Conservation (phyloP, 768 basidiomycete species). For the Nidularia sp. region DNA sequence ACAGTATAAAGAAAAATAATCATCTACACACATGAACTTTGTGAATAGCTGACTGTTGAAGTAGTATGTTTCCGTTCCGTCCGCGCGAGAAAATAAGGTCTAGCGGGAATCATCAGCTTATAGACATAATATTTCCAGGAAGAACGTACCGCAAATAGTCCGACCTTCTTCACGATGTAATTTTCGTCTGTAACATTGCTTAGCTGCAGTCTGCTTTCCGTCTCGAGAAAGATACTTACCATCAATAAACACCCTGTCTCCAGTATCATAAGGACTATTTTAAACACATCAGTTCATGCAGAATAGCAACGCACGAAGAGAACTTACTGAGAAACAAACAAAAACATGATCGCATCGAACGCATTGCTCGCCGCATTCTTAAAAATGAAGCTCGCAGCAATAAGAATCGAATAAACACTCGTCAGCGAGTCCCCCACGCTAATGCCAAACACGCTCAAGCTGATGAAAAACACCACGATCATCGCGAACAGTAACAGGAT, state of each 20-base stretch:
- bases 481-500: conserved; percentile 62
- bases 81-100: conserved; percentile 68
- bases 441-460: conserved; percentile 69
- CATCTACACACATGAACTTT: conserved; percentile 61
- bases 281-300: conserved; percentile 4
- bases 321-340: conserved; percentile 78
- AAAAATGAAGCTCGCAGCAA: conserved; percentile 80
- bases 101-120: conserved; percentile 10
- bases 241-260: conserved; percentile 78
- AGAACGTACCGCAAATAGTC: conserved; percentile 60
- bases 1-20: neutral
- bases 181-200: conserved; percentile 45
- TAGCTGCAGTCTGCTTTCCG: neutral
- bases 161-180: conserved; percentile 76
- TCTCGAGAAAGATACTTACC: conserved; percentile 22
- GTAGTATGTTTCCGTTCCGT: conserved; percentile 79
- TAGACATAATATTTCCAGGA: neutral
- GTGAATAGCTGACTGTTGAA: conserved; percentile 74
- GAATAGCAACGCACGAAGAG: conserved; percentile 1
- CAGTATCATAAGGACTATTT: conserved; percentile 72
- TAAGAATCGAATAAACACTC: conserved; percentile 67
- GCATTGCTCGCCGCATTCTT: conserved; percentile 67
- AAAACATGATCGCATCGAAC: conserved; percentile 79
- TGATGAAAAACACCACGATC: conserved; percentile 67
- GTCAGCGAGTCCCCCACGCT: conserved; percentile 61